phyloP scores from a whole-genome alignment of 1,284 basidiomycete species.

The Apiotrichum porosum region DNA sequence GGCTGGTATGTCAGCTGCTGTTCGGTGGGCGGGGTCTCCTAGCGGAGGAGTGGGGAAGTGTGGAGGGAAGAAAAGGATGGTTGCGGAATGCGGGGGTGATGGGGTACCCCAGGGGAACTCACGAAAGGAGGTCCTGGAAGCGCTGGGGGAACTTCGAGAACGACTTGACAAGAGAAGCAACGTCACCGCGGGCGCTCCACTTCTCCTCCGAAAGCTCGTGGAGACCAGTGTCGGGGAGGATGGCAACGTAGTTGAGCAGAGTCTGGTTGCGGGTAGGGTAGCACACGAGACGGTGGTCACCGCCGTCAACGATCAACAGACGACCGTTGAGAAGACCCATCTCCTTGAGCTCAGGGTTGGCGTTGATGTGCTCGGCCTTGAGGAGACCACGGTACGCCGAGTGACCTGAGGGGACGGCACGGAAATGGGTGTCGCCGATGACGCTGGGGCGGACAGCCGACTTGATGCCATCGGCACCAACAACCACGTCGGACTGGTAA shows the following conservation, averaged over 20 bases:
- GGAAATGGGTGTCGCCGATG: slow-evolving; percentile 14
- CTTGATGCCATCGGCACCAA: slow-evolving; percentile 41
- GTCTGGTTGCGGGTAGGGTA: slow-evolving; percentile 25
- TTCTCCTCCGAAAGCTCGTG: slow-evolving; percentile 28
- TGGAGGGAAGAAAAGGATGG: no score
- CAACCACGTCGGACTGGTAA: slow-evolving; percentile 26
- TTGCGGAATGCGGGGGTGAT: no score
- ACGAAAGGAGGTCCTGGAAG: slow-evolving; percentile 14
- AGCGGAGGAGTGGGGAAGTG: no score
- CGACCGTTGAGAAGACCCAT: slow-evolving; percentile 9
- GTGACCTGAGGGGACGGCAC: slow-evolving; percentile 23
- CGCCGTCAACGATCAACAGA: slow-evolving; percentile 20
- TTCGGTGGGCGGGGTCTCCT: no score
- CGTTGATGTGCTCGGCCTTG: slow-evolving; percentile 16
- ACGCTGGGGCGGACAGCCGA: slow-evolving; percentile 23
- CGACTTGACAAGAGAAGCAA: slow-evolving; percentile 22
- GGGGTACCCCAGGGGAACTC: no score
- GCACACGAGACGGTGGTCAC: slow-evolving; percentile 22
- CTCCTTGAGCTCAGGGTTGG: slow-evolving; percentile 13
- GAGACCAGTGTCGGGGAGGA: slow-evolving; percentile 30
- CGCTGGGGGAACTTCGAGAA: slow-evolving; percentile 25
- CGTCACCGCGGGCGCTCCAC: slow-evolving; percentile 28
- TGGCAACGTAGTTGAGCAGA: slow-evolving; percentile 32
- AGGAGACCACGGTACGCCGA: slow-evolving; percentile 33
- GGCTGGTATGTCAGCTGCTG: no score